These are phyloP conservation scores for Globisporangium middletonii DNA, from an alignment of 352 stramenopile species.

Conservation along the genomic window DNA sequence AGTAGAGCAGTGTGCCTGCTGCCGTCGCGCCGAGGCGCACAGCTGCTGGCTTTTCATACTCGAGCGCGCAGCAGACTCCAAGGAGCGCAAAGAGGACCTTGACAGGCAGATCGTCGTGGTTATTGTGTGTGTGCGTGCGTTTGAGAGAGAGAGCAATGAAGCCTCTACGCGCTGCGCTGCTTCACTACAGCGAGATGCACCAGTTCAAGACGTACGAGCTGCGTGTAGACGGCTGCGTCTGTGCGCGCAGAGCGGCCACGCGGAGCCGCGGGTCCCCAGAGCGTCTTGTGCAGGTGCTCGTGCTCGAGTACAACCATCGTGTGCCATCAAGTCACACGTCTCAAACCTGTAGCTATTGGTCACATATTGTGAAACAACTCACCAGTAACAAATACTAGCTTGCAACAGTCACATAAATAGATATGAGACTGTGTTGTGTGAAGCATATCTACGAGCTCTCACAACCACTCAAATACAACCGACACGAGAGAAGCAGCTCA, in stretches of 20 bases:
- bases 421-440: too few relatives aligned
- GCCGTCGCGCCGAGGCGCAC: conserved; percentile 30
- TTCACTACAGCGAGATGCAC: not conserved
- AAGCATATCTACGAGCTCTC: too few relatives aligned
- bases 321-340: not conserved
- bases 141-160: not conserved
- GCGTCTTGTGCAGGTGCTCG: conserved; percentile 44
- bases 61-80: conserved; percentile 21
- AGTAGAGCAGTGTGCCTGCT: conserved; percentile 41
- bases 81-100: conserved; percentile 28
- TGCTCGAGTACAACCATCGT: conserved; percentile 66
- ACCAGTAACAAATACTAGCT: too few relatives aligned
- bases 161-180: too few relatives aligned
- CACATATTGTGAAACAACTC: not conserved
- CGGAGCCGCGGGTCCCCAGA: conserved; percentile 46
- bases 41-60: conserved; percentile 51
- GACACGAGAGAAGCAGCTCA: too few relatives aligned
- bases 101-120: not conserved
- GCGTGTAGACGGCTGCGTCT: conserved; percentile 37
- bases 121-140: not conserved
- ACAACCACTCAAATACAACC: too few relatives aligned
- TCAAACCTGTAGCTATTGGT: not conserved
- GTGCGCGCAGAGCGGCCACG: conserved; percentile 33
- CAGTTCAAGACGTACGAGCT: conserved; percentile 26
- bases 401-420: too few relatives aligned